Conservation (phyloP, 1,284 basidiomycete genomes). For the Termitomyces sp. region DNA sequence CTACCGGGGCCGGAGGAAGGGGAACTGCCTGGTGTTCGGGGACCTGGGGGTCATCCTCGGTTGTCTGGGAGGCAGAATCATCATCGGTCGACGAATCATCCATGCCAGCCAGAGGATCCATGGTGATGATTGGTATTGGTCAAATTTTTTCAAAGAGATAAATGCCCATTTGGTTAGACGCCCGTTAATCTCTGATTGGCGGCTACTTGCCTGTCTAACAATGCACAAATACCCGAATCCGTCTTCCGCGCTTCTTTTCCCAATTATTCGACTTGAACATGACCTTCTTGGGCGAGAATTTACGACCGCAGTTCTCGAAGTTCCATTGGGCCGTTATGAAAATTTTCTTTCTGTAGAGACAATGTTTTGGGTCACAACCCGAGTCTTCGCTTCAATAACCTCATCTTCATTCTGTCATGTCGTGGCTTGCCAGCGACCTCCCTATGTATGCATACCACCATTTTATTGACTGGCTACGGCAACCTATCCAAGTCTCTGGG, state of each 20-base stretch:
- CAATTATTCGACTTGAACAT: not conserved
- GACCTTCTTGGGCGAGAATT: not conserved
- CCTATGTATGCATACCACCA: not conserved
- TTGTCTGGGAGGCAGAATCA: conserved; percentile 74
- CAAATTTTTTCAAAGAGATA: conserved; percentile 12
- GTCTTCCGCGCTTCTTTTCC: not conserved
- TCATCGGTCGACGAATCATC: conserved; percentile 75
- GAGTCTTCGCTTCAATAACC: not conserved
- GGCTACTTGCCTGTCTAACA: conserved; percentile 13
- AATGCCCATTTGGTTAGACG: conserved; percentile 13
- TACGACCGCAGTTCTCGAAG: not conserved
- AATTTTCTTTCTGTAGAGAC: not conserved
- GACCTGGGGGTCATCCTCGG: conserved; percentile 75
- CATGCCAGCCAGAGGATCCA: conserved; percentile 39
- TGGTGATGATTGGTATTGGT: conserved; percentile 17
- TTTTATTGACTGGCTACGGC: not conserved
- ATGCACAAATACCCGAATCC: conserved; percentile 9
- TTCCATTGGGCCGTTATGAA: not conserved
- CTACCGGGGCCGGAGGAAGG: conserved; percentile 25
- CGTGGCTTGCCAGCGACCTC: not conserved
- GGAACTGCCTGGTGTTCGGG: conserved; percentile 48
- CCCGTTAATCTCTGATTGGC: conserved; percentile 15
- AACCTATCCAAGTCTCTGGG: conserved; percentile 8
- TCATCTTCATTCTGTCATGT: not conserved
- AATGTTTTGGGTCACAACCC: not conserved